Conservation (phyloP, 106 monocot genomes). For the Iris macrosiphon region DNA sequence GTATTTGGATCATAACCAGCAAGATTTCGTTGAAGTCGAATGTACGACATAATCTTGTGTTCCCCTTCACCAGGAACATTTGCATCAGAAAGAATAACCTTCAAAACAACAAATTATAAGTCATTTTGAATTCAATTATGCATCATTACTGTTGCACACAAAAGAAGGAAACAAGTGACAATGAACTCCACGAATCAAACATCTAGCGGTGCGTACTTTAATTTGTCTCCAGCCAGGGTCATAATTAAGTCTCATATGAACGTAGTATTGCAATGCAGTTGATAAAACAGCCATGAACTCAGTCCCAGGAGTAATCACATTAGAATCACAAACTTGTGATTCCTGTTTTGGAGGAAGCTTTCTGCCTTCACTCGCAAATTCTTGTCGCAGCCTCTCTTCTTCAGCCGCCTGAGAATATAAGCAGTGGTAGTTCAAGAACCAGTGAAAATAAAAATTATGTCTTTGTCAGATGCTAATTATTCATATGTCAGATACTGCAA, state of each 20-base stretch:
- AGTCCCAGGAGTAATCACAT: slow-evolving; percentile 98
- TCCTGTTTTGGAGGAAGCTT: slow-evolving; percentile 92
- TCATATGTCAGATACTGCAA: too few species aligned
- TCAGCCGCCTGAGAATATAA: slow-evolving; percentile 60
- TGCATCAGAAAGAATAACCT: slow-evolving; percentile 99
- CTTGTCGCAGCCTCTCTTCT: slow-evolving; percentile 74
- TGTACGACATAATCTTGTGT: slow-evolving; percentile 98
- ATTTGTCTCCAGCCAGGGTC: slow-evolving; percentile 90
- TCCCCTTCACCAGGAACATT: slow-evolving; percentile 99
- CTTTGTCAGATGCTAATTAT: neutral
- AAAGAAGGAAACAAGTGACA: neutral
- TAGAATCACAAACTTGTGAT: slow-evolving; percentile 88
- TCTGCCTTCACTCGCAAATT: slow-evolving; percentile 94
- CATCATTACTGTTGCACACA: neutral
- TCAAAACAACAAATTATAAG: slow-evolving; percentile 30
- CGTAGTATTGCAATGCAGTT: slow-evolving; percentile 79
- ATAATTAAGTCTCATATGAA: slow-evolving; percentile 83
- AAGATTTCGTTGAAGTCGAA: slow-evolving; percentile 86
- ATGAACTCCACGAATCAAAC: neutral
- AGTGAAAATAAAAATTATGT: neutral
- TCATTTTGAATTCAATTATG: slow-evolving; percentile 4
- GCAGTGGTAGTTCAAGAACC: neutral
- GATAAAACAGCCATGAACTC: slow-evolving; percentile 93
- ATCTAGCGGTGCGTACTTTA: slow-evolving; percentile 41
- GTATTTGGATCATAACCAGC: slow-evolving; percentile 91